These are phyloP conservation scores for Fusarium albidum DNA, from an alignment of 2,329 filamentous ascomycete genomes.

Conservation along the genomic window DNA sequence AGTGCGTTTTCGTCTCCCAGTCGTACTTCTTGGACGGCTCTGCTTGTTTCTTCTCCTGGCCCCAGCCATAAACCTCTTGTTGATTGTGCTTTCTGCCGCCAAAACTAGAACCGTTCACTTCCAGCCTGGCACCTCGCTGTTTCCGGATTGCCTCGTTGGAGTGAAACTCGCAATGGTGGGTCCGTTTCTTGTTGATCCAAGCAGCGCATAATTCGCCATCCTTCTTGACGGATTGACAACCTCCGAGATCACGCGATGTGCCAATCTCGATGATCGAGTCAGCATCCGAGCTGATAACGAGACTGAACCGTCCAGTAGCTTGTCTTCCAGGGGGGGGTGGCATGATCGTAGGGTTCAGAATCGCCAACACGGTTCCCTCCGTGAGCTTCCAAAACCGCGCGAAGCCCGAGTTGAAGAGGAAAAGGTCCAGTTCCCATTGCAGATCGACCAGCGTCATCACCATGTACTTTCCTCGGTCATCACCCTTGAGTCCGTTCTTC, in stretches of 20 bases:
- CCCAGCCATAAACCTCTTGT: constrained; percentile 35
- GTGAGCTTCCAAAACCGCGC: constrained; percentile 94
- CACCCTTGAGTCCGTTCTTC: constrained; percentile 55
- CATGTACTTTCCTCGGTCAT: constrained; percentile 87
- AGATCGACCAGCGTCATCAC: constrained; percentile 87
- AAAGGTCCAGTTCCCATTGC: constrained; percentile 89
- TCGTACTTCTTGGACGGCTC: constrained; percentile 56
- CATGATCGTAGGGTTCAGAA: constrained; percentile 92
- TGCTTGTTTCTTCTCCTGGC: constrained; percentile 28
- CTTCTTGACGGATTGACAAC: constrained; percentile 84
- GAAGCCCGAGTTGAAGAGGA: constrained; percentile 90
- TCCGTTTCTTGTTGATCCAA: constrained; percentile 90
- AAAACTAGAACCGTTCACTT: constrained; percentile 76
- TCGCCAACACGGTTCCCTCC: constrained; percentile 88
- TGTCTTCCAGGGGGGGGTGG: constrained; percentile 78
- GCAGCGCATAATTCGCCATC: constrained; percentile 81
- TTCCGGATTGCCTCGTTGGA: constrained; percentile 83
- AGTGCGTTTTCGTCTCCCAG: constrained; percentile 64
- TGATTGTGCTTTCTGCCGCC: constrained; percentile 44
- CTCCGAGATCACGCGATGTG: constrained; percentile 82
- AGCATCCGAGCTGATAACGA: constrained; percentile 84
- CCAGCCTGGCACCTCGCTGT: constrained; percentile 71
- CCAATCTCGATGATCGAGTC: constrained; percentile 94
- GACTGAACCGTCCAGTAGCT: constrained; percentile 83
- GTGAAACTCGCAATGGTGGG: constrained; percentile 92